Base-by-base conservation (phyloP, 2,329 filamentous ascomycete species). In the Colletotrichum eleusines region DNA sequence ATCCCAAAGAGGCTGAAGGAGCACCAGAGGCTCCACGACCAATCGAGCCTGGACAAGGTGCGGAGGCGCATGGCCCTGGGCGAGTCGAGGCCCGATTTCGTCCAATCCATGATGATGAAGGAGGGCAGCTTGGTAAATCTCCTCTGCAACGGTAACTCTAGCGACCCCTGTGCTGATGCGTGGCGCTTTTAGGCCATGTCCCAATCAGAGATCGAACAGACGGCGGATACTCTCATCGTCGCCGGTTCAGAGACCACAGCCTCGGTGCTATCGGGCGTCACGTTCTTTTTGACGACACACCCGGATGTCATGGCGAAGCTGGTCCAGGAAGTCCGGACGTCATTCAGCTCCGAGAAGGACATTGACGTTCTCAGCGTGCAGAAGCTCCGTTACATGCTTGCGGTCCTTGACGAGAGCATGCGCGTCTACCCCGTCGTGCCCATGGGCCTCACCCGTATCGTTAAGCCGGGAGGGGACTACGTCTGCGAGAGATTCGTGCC, bases 221-320 rank as follows among this genome's bases (percentile, higher is more conserved):
- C 76, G 1, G 55, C 62, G 3, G 62, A 74, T 0, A 62, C 68
- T 0, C 57, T 81, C 8, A 75, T 80, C 40, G 31, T 79, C 2
- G 84, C 81, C 0, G 84, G 84, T 0, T 81, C 78, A 7, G 84
- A 86, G 63, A 86, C 84, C 0, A 86, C 84, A 0, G 84, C 84
- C 0, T 84, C 84, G 0, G 75, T 80, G 3, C 75, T 86, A 2
- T 76, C 78, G 0, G 84, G 83, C 2, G 76, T 77, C 0, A 83
- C 82, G 0, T 86, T 80, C 64, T 76, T 82, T 0, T 75, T 88
- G 2, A 68, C 76, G 0, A 76, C 57, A 6, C 78, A 82, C 35
- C 80, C 80, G 0, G 66, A 75, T 0, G 73, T 67, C 1, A 72
- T 81, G n/a, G 55, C 76, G n/a, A 81, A 75, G 46, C 48, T 85